Conservation (phyloP, 306 rosid genomes). For the Lablab purpureus region DNA sequence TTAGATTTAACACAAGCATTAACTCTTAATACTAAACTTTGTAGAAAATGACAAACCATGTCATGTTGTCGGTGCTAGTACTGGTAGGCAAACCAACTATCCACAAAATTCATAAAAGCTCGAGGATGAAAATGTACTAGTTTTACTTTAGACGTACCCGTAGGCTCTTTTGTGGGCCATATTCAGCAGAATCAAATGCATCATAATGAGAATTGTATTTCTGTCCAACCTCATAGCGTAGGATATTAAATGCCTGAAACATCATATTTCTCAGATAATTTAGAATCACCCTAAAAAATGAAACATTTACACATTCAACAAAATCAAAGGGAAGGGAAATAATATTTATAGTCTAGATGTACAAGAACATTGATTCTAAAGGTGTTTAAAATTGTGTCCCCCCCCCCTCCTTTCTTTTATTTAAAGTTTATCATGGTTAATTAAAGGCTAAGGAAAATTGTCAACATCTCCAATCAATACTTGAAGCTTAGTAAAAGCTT, state of each 20-base stretch:
- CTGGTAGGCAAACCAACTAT: neutral
- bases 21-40: neutral
- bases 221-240: conserved; percentile 87
- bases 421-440: neutral
- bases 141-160: conserved; percentile 65
- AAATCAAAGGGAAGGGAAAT: conserved; percentile 34
- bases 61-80: neutral
- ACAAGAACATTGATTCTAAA: conserved; percentile 11
- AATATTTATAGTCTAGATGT: conserved; percentile 1
- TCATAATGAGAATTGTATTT: conserved; percentile 82
- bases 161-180: conserved; percentile 78
- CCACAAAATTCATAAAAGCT: conserved; percentile 24
- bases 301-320: conserved; percentile 54
- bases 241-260: conserved; percentile 89
- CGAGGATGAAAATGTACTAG: conserved; percentile 19
- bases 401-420: neutral
- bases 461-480: neutral
- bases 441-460: conserved; percentile 3
- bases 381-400: neutral
- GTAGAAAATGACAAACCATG: conserved; percentile 8
- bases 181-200: conserved; percentile 64
- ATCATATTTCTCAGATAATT: conserved; percentile 58
- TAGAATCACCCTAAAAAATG: conserved; percentile 54
- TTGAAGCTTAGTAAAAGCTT: neutral
- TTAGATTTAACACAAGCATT: neutral